These are phyloP conservation scores for Fusarium virguliforme DNA, from an alignment of 2,329 filamentous ascomycete species.

Conservation along the genomic window DNA sequence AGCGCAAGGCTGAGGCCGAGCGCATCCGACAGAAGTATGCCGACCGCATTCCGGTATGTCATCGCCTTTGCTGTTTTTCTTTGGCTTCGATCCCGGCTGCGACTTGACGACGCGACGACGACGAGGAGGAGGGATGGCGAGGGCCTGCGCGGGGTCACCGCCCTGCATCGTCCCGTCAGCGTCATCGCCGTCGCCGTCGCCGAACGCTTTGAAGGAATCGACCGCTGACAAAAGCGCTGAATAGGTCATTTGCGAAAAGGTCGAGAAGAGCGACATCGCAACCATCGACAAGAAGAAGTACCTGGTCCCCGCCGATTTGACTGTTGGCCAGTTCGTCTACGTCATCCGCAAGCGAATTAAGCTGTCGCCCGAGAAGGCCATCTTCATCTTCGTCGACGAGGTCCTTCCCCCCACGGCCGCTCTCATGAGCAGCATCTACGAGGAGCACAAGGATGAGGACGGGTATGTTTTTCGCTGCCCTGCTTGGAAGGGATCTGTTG, in stretches of 20 bases:
- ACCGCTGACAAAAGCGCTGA: conserved; percentile 21
- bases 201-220: not conserved
- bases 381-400: conserved; percentile 99
- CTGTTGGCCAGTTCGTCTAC: conserved; percentile 99
- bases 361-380: conserved; percentile 99
- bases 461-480: conserved; percentile 63
- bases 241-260: conserved; percentile 99
- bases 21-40: conserved; percentile 99
- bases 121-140: conserved; percentile 15
- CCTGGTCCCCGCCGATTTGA: conserved; percentile 95
- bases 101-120: conserved; percentile 12
- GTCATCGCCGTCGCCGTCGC: conserved; percentile 1
- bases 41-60: conserved; percentile 95
- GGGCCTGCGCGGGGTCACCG: conserved; percentile 43
- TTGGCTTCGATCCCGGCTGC: not conserved
- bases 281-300: conserved; percentile 99
- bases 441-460: conserved; percentile 94
- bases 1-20: conserved; percentile 99
- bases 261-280: conserved; percentile 98
- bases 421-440: conserved; percentile 99
- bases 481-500: conserved; percentile 3
- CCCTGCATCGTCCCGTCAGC: conserved; percentile 19
- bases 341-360: conserved; percentile 99
- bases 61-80: conserved; percentile 28
- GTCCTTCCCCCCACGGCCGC: conserved; percentile 96